phyloP scores from a whole-genome alignment of 225 moss, liverwort and hornwort species.

The Polytrichum commune region DNA sequence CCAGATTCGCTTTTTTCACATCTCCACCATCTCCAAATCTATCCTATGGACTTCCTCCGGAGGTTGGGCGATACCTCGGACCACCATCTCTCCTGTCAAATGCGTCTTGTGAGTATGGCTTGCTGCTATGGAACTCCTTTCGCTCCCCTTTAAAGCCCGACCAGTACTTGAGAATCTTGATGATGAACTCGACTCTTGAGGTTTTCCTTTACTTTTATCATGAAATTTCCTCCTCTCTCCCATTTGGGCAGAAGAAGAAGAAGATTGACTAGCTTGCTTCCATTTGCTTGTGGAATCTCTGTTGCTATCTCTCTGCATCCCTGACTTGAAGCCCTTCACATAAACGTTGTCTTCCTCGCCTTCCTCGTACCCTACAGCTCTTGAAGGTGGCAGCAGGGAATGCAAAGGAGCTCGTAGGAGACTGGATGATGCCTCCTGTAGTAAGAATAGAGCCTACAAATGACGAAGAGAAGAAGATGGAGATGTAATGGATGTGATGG shows the following conservation, averaged over 20 bases:
- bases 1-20: no score
- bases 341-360: conserved; percentile 37
- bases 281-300: conserved; percentile 4
- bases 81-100: conserved; percentile 11
- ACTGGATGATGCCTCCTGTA: not conserved
- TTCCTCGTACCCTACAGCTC: conserved; percentile 14
- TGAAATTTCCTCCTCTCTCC: conserved; percentile 14
- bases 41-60: not conserved
- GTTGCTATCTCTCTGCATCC: not conserved
- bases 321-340: conserved; percentile 36
- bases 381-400: not conserved
- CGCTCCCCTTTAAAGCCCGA: conserved; percentile 19
- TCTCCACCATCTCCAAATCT: no score
- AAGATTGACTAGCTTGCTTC: no score
- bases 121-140: conserved; percentile 11
- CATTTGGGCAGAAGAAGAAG: conserved; percentile 7
- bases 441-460: not conserved
- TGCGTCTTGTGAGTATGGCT: not conserved
- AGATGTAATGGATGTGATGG: not conserved
- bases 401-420: not conserved
- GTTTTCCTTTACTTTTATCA: not conserved
- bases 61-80: not conserved
- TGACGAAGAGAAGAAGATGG: conserved; percentile 3
- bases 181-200: not conserved
- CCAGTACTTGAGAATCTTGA: conserved; percentile 2